Base-by-base conservation (phyloP, 2,329 filamentous ascomycete genomes). In the Pseudohalonectria lignicola region DNA sequence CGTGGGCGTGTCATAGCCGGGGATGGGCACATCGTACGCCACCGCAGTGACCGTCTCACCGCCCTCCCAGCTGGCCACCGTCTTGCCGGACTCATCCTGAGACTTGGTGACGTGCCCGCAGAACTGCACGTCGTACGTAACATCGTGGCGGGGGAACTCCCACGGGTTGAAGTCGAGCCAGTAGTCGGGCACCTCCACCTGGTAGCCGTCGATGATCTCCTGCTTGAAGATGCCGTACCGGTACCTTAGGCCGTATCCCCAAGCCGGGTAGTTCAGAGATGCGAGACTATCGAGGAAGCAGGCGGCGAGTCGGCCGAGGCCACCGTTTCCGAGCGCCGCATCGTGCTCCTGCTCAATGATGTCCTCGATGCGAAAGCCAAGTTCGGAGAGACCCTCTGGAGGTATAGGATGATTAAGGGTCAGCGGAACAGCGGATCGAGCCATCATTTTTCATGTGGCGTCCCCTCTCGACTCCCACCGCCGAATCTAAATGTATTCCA, bases 111-210 rank as follows among this genome's bases (percentile, higher is more conserved):
- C 88, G 45, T 78, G 66, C 23, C 92, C 92, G 51, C 90, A 95
- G 67, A 98, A 98, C 70, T 96, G 88, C 43, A 98, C 86, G 61
- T 96, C 86, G 18, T 98, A 88, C 2, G 83, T 88, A 44, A 98
- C 84, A 56, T 98, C 92, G 59, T 95, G 86, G 48, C 92, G 76
- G 31, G 88, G 87, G 53, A 96, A 98, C 58, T 98, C 92, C 92
- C 92, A 98, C 1, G 92, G 92, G 62, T 98, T 98, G 63, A 96
- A 95, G 58, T 96, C 92, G 39, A 98, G 76, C 92, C 92, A 98
- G 64, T 98, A 96, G 59, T 98, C 92, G 16, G 92, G 92, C 42
- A 96, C 84, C 56, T 98, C 92, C 46, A 98, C 87, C 62, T 98
- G 92, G 59, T 95, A 98, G 41, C 92, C 92, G 53, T 96, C 84